A percentile compares a stretch with the other conserved stretches of the same genome.
phyloP scores from a whole-genome alignment of 805 yeast species.

The Metschnikowia gelsemii region DNA sequence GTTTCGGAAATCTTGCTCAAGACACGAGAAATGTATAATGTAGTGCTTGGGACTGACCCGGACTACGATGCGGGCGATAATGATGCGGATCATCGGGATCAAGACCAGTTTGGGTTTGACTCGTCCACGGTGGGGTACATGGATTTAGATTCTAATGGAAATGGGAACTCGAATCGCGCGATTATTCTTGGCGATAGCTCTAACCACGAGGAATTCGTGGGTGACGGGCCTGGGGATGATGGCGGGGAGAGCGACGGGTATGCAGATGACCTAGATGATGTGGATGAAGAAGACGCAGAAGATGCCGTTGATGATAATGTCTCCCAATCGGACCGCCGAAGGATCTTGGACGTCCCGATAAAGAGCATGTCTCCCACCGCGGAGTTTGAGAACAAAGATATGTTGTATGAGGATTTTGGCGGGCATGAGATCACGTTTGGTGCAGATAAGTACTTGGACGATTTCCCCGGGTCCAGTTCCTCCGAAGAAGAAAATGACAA shows the following conservation, averaged over 20 bases:
- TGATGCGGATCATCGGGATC: constrained; percentile 8
- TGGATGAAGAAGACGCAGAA: constrained; percentile 21
- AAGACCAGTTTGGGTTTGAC: constrained; percentile 27
- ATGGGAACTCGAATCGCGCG: constrained; percentile 21
- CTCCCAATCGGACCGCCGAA: neutral
- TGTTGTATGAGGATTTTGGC: constrained; percentile 28
- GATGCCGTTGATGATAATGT: constrained; percentile 1
- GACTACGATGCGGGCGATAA: constrained; percentile 16
- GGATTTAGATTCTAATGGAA: constrained; percentile 37
- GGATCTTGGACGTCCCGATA: constrained; percentile 24
- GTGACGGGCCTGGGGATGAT: constrained; percentile 19
- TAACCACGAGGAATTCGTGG: constrained; percentile 35
- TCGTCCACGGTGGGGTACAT: constrained; percentile 40
- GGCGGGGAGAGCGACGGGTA: constrained; percentile 8
- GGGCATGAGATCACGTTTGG: constrained; percentile 18
- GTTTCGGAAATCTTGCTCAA: constrained; percentile 48
- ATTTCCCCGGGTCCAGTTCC: constrained; percentile 46
- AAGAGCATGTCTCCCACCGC: constrained; percentile 36
- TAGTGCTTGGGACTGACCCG: constrained; percentile 50
- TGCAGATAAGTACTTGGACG: constrained; percentile 35
- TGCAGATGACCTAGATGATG: constrained; percentile 21
- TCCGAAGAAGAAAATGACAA: constrained; percentile 38
- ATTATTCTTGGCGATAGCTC: constrained; percentile 37
- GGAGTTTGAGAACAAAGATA: constrained; percentile 19
- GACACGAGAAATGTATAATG: constrained; percentile 56